Conservation (phyloP, 164 flowering plant genomes). For the Dillenia turbinata region DNA sequence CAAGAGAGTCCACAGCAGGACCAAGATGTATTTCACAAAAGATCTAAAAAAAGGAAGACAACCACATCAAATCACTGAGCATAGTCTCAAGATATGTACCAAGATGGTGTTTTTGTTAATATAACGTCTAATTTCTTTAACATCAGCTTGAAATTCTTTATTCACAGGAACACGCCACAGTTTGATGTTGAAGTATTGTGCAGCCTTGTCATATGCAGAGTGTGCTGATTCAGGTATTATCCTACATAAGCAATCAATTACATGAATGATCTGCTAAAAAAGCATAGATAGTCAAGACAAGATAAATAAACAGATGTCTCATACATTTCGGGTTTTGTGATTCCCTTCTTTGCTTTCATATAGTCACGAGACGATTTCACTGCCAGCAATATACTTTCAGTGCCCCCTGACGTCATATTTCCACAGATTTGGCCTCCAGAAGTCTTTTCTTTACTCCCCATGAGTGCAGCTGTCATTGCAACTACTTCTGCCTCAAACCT, state of each 20-base stretch:
- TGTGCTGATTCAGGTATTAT: slow-evolving; percentile 97
- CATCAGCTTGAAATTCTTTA: slow-evolving; percentile 82
- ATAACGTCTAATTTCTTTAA: slow-evolving; percentile 52
- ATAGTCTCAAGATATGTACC: slow-evolving; percentile 33
- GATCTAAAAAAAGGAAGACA: background rate
- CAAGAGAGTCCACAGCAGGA: background rate
- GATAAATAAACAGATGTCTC: slow-evolving; percentile 9
- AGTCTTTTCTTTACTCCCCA: slow-evolving; percentile 76
- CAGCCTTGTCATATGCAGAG: slow-evolving; percentile 98
- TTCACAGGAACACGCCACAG: slow-evolving; percentile 89
- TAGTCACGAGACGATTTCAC: slow-evolving; percentile 92
- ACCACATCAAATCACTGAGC: background rate
- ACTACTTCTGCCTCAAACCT: slow-evolving; percentile 91
- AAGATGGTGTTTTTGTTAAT: slow-evolving; percentile 82
- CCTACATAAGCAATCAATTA: slow-evolving; percentile 35
- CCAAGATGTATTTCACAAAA: background rate
- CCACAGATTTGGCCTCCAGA: slow-evolving; percentile 96
- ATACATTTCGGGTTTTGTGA: slow-evolving; percentile 84
- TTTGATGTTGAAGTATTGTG: slow-evolving; percentile 92
- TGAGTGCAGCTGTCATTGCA: slow-evolving; percentile 91
- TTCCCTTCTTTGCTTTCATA: slow-evolving; percentile 81
- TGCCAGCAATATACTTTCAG: slow-evolving; percentile 92
- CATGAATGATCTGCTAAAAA: background rate
- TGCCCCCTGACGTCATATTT: slow-evolving; percentile 99
- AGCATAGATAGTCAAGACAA: background rate